A percentile compares a stretch with the other conserved stretches of the same genome.
Evolutionary conservation across 768 basidiomycete genomes (phyloP).

Genomic region (Tricholoma bakamatsutake): DNA sequence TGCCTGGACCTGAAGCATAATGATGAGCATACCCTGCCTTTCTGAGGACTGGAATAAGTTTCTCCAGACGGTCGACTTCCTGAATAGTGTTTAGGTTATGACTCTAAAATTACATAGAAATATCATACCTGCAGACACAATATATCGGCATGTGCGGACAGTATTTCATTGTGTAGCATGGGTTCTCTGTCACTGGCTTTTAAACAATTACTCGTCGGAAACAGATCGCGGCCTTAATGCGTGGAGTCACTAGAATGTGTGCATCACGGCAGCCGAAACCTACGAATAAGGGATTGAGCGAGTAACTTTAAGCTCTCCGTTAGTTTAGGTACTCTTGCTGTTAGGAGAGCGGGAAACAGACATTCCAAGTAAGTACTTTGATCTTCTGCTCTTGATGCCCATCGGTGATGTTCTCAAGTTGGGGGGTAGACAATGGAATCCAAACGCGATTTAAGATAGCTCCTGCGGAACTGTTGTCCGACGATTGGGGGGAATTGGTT

Average conservation of each 20-base stretch:
- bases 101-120: background rate
- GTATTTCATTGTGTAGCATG: constrained; percentile 75
- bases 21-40: constrained; percentile 57
- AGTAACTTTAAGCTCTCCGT: constrained; percentile 44
- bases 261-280: constrained; percentile 24
- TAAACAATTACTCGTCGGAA: constrained; percentile 81
- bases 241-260: background rate
- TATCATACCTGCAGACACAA: constrained; percentile 73
- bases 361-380: constrained; percentile 81
- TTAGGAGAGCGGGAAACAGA: constrained; percentile 34
- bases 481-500: constrained; percentile 1
- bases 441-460: constrained; percentile 33
- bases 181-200: constrained; percentile 67
- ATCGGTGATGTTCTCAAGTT: constrained; percentile 10
- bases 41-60: constrained; percentile 62
- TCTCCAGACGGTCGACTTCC: constrained; percentile 85
- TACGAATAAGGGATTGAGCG: constrained; percentile 76
- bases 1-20: constrained; percentile 64
- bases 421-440: constrained; percentile 25
- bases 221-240: constrained; percentile 64
- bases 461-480: constrained; percentile 13
- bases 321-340: constrained; percentile 7
- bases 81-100: constrained; percentile 22
- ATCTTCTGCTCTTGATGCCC: constrained; percentile 24
- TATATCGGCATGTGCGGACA: constrained; percentile 68